Conservation (phyloP, 352 stramenopile genomes). For the Thalassiosira exigua region DNA sequence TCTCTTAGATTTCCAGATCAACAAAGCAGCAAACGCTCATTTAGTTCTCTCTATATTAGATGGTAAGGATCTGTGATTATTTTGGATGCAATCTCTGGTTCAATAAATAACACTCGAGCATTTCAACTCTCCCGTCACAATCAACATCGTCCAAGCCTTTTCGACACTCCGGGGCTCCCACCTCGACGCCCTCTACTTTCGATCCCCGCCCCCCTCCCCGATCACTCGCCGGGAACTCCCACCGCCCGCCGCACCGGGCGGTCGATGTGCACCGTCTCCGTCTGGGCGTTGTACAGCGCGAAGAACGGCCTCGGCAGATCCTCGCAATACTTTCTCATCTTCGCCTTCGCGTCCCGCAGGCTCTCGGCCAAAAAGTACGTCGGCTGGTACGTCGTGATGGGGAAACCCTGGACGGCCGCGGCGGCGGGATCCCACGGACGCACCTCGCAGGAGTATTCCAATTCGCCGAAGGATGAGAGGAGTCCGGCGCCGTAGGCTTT, state of each 20-base stretch:
- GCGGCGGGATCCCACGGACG: constrained; percentile 93
- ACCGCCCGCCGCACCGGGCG: constrained; percentile 84
- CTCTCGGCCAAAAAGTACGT: constrained; percentile 96
- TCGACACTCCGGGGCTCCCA: too few species aligned
- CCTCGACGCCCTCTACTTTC: too few species aligned
- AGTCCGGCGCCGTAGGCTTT: constrained; percentile 97
- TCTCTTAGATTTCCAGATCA: too few species aligned
- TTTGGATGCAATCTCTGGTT: too few species aligned
- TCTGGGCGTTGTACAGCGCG: constrained; percentile 91
- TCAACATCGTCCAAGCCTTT: too few species aligned
- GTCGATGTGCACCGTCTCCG: constrained; percentile 85
- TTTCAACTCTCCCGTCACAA: too few species aligned
- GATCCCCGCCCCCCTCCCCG: too few species aligned
- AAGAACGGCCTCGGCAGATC: constrained; percentile 95
- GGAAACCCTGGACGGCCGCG: constrained; percentile 93
- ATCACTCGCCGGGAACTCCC: constrained; percentile 32
- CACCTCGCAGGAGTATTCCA: constrained; percentile 92
- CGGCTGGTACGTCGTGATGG: constrained; percentile 97
- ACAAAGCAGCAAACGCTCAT: too few species aligned
- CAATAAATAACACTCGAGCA: too few species aligned
- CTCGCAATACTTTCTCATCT: constrained; percentile 95
- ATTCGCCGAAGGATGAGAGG: constrained; percentile 96
- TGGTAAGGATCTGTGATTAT: too few species aligned
- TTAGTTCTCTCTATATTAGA: too few species aligned
- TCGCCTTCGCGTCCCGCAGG: constrained; percentile 91